Evolutionary conservation across 345 rosid species (phyloP).

Genomic region (Eucalyptus globulus): DNA sequence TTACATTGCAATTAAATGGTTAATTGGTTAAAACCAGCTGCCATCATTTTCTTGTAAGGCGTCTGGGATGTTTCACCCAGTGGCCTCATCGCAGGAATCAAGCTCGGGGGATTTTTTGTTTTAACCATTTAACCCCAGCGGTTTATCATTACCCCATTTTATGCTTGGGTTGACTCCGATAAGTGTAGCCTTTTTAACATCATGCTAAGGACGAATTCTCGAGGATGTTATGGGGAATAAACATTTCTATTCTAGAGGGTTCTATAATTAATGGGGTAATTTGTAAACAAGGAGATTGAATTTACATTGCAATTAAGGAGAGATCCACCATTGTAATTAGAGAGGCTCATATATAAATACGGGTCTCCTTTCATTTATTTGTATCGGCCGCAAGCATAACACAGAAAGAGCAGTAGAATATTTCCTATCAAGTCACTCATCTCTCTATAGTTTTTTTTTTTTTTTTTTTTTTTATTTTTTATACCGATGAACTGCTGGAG

Average conservation of each 20-base stretch:
- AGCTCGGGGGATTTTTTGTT: too few species aligned
- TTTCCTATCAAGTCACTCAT: not conserved
- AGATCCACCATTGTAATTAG: not conserved
- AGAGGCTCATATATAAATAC: not conserved
- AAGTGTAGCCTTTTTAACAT: too few species aligned
- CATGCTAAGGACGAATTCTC: not conserved
- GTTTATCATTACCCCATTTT: too few species aligned
- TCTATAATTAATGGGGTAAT: not conserved
- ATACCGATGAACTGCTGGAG: fast-evolving
- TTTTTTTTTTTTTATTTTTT: not conserved
- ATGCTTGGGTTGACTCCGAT: too few species aligned
- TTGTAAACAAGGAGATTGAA: not conserved
- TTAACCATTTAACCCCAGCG: too few species aligned
- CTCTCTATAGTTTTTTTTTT: not conserved
- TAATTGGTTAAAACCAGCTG: too few species aligned
- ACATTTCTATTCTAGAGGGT: not conserved
- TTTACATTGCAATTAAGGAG: not conserved
- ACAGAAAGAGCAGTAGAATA: not conserved
- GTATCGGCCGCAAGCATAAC: not conserved
- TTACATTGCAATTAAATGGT: not conserved
- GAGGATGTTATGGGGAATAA: not conserved
- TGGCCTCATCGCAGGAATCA: too few species aligned
- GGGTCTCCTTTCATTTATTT: not conserved
- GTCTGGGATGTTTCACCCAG: too few species aligned
- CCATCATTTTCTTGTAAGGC: too few species aligned